Base-by-base conservation (phyloP, 208 protist species). In the Crithidia sp. region DNA sequence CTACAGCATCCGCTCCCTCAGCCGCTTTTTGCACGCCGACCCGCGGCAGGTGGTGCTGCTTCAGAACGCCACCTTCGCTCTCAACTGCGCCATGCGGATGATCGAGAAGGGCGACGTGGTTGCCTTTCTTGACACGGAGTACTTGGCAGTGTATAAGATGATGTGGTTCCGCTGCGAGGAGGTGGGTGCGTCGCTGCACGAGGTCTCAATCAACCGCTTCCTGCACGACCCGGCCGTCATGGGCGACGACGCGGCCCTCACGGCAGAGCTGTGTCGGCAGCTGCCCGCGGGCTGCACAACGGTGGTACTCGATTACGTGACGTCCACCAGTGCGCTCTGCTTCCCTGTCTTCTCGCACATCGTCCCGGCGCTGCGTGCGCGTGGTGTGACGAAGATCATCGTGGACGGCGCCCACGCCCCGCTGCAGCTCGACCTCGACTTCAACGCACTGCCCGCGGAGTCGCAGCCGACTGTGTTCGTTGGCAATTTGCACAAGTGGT, bases 401-500 rank as follows among this genome's bases (percentile, higher is more conserved):
- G 89, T 98, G 5, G 95, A 98, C 65, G 95, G 93, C 41, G 93
- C 95, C 14, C 95, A 98, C 76, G 85, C 87, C 10, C 89, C 89
- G 39, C 71, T 95, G 44, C 91, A 94, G 69, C 45, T 94, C 10
- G 83, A 87, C 52, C 78, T 97, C 14, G 75, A 95, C 60, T 95
- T 96, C 70, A 79, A 82, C 50, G 63, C 77, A 2, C 79, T 97
- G 14, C 79, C 77, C 5, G 41, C 56, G 4, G 75, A 86, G 67
- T 76, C 72, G 40, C 83, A 87, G 76, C 91, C 87, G 7, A 95
- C 81, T 49, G 71, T 93, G 6, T 97, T 92, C 79, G 83, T 94
- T 14, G 91, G 87, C 7, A 97, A 97, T 67, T 76, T 93, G 40
- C 95, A 98, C 84, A 98, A 98, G 77, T 98, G 95, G 93, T 89